Percentiles rank a stretch among this genome's conserved stretches.
phyloP scores from a whole-genome alignment of 306 rosid genomes.

The Leucaena leucocephala region DNA sequence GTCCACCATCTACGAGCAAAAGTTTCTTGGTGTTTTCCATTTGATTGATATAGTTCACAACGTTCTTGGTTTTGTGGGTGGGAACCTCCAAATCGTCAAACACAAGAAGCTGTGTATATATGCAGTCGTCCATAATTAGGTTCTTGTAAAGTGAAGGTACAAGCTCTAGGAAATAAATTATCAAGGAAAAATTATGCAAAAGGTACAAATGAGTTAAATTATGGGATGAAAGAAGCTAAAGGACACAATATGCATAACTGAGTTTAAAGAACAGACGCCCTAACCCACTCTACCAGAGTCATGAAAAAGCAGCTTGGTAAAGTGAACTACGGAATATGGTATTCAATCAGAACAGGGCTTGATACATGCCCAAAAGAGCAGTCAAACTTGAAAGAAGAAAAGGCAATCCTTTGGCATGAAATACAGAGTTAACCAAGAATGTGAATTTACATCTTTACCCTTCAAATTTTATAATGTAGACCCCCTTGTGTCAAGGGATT shows the following conservation, averaged over 20 bases:
- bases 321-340: slow-evolving; percentile 3
- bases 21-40: slow-evolving; percentile 75
- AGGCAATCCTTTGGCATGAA: slow-evolving; percentile 4
- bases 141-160: slow-evolving; percentile 9
- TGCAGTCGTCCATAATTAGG: slow-evolving; percentile 33
- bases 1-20: slow-evolving; percentile 75
- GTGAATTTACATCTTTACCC: not conserved
- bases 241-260: slow-evolving; percentile 1
- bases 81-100: slow-evolving; percentile 87
- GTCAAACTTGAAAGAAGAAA: slow-evolving; percentile 12
- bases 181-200: not conserved
- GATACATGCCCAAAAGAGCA: slow-evolving; percentile 10
- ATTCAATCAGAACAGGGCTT: not conserved
- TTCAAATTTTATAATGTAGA: not conserved
- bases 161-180: not conserved
- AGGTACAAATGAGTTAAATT: slow-evolving; percentile 11
- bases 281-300: not conserved
- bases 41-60: slow-evolving; percentile 63
- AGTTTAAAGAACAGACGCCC: not conserved
- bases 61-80: slow-evolving; percentile 78
- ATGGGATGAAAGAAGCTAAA: slow-evolving; percentile 19
- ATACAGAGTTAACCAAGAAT: not conserved
- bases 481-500: not conserved
- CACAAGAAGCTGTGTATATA: slow-evolving; percentile 69
- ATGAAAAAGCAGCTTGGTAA: slow-evolving; percentile 16